Base-by-base conservation (phyloP, 768 basidiomycete species). In the Dacryopinax spathularia region DNA sequence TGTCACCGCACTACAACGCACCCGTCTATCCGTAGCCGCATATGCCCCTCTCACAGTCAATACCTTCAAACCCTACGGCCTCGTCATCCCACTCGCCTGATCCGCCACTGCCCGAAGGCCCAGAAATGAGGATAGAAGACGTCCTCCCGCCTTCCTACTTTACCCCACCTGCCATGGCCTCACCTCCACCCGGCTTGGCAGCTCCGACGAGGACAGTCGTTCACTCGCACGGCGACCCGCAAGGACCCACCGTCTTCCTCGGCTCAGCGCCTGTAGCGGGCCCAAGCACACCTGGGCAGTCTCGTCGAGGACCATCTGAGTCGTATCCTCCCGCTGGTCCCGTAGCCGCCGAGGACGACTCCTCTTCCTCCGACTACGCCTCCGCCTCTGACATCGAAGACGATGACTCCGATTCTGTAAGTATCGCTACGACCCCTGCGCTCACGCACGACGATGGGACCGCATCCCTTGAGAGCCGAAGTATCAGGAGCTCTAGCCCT, bases 401-500 rank as follows among this genome's bases (percentile, higher is more conserved):
- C 72, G 65, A 66, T 31, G 77, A 78, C 65, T 62, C 62, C 60
- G 79, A 78, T 66, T 79, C 77, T 64, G 82, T 62, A 12, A 33
- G 41, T 62, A 60, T 71, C 43, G 74, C 75, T 41, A 84, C 82
- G 1, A 69, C 77, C 63, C 68, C 76, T 37, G 79, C 80, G 34
- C 68, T 77, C 25, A 67, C 76, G 5, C 74, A 72, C 33, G 80
- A 78, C 60, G 66, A 70, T 9, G 75, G 73, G 2, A 79, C 77
- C 69, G 84, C 86, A 0, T 73, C 73, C 25, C 61, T 82, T 83
- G 68, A 67, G 71, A 44, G 84, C 84, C 1, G 81, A 82, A 77
- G 84, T 84, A 60, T 85, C 85, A 10, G 73, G 71, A 1, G 62
- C 34, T 25, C 37, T 10, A 88, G 88, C 2, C 87, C 88, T 1